These are phyloP conservation scores for Colletotrichum shisoi DNA, from an alignment of 2,329 filamentous ascomycete genomes.

Conservation along the genomic window DNA sequence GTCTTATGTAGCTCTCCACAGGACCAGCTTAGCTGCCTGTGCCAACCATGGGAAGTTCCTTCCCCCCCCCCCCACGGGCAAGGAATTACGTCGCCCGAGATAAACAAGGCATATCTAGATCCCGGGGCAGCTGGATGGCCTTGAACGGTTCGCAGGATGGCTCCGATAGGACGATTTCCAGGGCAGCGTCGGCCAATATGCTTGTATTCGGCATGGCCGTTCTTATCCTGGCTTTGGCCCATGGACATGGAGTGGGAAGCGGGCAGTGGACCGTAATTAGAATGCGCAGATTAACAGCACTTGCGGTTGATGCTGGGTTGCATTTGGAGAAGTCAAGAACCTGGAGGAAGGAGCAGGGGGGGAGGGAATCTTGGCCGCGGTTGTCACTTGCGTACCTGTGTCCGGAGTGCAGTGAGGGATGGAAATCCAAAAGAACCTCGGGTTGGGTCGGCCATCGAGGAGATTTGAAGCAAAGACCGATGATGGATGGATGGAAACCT, in stretches of 20 bases:
- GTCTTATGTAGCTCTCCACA: slow-evolving; percentile 29
- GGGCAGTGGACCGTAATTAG: slow-evolving; percentile 14
- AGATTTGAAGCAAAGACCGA: neutral
- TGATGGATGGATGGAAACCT: neutral
- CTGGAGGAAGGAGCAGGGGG: no score
- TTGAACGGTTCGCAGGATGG: slow-evolving; percentile 3
- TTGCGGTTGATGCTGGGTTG: slow-evolving; percentile 12
- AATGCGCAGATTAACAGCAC: slow-evolving; percentile 22
- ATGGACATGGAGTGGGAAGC: neutral
- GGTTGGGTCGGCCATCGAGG: neutral
- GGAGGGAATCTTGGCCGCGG: neutral
- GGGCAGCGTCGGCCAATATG: slow-evolving; percentile 24
- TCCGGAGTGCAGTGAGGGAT: neutral
- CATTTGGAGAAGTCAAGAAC: neutral
- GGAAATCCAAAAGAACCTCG: neutral
- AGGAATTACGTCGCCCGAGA: slow-evolving; percentile 12
- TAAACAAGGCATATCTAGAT: slow-evolving; percentile 1
- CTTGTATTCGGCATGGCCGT: slow-evolving; percentile 33
- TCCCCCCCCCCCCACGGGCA: neutral
- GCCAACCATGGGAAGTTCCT: neutral
- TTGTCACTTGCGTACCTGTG: neutral
- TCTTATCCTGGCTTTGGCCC: neutral
- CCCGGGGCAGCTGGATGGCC: neutral
- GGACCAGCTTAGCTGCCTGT: neutral
- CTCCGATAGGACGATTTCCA: slow-evolving; percentile 7